These are phyloP conservation scores for Pogostemon cablin DNA, from an alignment of 257 asterid species.

Conservation along the genomic window DNA sequence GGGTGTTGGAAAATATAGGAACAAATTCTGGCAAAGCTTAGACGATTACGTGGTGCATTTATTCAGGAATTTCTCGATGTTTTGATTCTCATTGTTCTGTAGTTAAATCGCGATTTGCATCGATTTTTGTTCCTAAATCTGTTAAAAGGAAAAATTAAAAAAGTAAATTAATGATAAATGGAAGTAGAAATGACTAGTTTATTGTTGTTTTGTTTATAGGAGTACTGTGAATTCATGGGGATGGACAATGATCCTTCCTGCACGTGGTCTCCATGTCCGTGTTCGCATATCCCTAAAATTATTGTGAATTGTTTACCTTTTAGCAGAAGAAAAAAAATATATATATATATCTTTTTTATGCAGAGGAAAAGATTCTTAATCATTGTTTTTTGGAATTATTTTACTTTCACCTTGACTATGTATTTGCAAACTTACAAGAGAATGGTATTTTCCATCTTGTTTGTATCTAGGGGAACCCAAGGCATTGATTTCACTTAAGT, in stretches of 20 bases:
- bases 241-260: slow-evolving; percentile 62
- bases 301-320: slow-evolving; percentile 35
- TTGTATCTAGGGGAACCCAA: slow-evolving; percentile 25
- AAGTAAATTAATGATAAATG: slow-evolving; percentile 22
- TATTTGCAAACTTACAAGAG: slow-evolving; percentile 17
- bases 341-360: background rate
- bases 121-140: slow-evolving; percentile 34
- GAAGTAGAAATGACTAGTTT: slow-evolving; percentile 17
- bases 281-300: slow-evolving; percentile 33
- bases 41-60: slow-evolving; percentile 36
- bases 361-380: slow-evolving; percentile 27
- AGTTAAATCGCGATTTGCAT: slow-evolving; percentile 30
- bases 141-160: slow-evolving; percentile 23
- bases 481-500: slow-evolving; percentile 20
- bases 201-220: slow-evolving; percentile 37
- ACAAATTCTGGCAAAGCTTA: slow-evolving; percentile 37
- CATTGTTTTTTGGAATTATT: slow-evolving; percentile 30
- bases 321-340: slow-evolving; percentile 1
- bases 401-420: slow-evolving; percentile 20
- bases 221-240: slow-evolving; percentile 54
- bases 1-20: slow-evolving; percentile 38
- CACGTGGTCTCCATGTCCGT: slow-evolving; percentile 51
- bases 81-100: slow-evolving; percentile 24
- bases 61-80: slow-evolving; percentile 29
- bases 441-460: slow-evolving; percentile 20